Percentiles rank a stretch among this genome's conserved stretches.
Conservation (phyloP, 2,329 filamentous ascomycete genomes). For the Alternaria ethzedia region DNA sequence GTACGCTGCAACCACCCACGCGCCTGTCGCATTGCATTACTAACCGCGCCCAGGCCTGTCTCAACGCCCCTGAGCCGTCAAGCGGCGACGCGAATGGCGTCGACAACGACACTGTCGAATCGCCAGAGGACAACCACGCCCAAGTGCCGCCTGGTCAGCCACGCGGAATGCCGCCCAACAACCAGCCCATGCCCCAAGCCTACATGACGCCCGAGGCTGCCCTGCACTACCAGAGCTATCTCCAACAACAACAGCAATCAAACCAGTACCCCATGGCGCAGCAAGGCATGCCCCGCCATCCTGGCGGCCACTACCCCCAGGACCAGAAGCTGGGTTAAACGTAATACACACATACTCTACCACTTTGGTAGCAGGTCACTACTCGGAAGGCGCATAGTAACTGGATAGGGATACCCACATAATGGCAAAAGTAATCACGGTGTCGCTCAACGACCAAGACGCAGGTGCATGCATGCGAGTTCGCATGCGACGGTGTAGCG, state of each 20-base stretch:
- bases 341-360: constrained; percentile 33
- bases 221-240: constrained; percentile 85
- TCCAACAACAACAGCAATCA: constrained; percentile 63
- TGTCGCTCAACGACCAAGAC: constrained; percentile 34
- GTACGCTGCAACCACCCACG: constrained; percentile 59
- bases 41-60: constrained; percentile 74
- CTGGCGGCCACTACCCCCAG: constrained; percentile 75
- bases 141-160: constrained; percentile 79
- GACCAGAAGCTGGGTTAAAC: constrained; percentile 50
- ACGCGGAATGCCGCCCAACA: constrained; percentile 63
- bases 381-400: constrained; percentile 39
- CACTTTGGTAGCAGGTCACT: constrained; percentile 34
- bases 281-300: constrained; percentile 69
- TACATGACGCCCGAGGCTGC: constrained; percentile 72
- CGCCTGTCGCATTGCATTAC: constrained; percentile 24
- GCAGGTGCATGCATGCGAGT: constrained; percentile 26
- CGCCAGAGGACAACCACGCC: constrained; percentile 85
- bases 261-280: constrained; percentile 81
- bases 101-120: constrained; percentile 70
- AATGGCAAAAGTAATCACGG: constrained; percentile 48
- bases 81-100: constrained; percentile 72
- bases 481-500: constrained; percentile 25
- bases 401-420: constrained; percentile 49
- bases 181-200: constrained; percentile 68
- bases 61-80: constrained; percentile 92